Base-by-base conservation (phyloP, 768 basidiomycete genomes). In the Asterophora lycoperdoides region DNA sequence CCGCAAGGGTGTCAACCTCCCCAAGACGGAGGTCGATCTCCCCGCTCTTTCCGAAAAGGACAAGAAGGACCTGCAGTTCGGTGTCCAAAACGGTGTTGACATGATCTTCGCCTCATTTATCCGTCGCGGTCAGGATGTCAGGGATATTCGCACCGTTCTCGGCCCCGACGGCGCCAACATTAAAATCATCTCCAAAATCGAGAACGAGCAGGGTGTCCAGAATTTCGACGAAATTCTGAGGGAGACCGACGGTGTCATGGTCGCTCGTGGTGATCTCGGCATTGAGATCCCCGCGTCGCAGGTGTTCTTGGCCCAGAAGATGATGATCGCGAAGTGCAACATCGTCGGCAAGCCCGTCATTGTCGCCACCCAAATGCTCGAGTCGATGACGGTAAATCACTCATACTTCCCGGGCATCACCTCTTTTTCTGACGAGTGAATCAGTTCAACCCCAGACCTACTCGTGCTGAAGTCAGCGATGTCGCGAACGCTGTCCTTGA, bases 271-370 rank as follows among this genome's bases (percentile, higher is more conserved):
- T 68, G 96, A 99, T 67, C 79, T 99, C 43, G 96, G 96, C 68
- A 99, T 99, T 62, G 96, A 99, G 72, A 99, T 99, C 60, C 96
- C 96, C n/a, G 93, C 96, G 37, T 89, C 87, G 61, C 96, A 98
- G 64, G 96, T 99, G 38, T 99, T 99, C 80, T 76, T 98, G 61
- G 96, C 96, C 7, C 96, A 99, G 69, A 99, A 99, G 77, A 98
- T 98, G 95, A 99, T 99, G 94, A 99, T 98, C 60, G 83, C 95
- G 51, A 98, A 98, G 75, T 96, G 93, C 75, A 97, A 96, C 77
- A 89, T 95, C 62, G 85, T 81, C 46, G 96, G 96, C 60, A 99
- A 99, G 76, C 94, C 96, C 35, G 89, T 91, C 62, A 98, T 99
- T 65, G 94, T 96, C 53, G 96, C 96, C 8, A 99, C 96, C 11